phyloP scores from a whole-genome alignment of 805 yeast species.

The Lachancea waltii region DNA sequence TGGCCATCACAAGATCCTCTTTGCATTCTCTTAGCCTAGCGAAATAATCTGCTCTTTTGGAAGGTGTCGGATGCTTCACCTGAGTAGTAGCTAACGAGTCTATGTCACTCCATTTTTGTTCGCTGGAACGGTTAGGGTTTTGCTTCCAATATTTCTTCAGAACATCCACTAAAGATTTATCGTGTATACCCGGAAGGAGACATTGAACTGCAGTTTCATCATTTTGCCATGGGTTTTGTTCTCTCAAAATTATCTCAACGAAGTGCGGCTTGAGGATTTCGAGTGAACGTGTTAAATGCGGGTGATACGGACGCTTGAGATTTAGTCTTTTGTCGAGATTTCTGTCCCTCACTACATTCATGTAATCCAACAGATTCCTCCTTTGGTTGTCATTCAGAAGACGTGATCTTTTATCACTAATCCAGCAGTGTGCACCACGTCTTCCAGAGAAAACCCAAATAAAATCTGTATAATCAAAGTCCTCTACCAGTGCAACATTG shows the following conservation, averaged over 20 bases:
- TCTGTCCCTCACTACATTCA: slow-evolving; percentile 63
- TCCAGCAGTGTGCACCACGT: slow-evolving; percentile 99
- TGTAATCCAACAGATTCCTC: slow-evolving; percentile 73
- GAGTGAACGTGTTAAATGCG: slow-evolving; percentile 72
- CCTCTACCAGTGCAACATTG: slow-evolving; percentile 66
- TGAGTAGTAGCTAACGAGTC: slow-evolving; percentile 41
- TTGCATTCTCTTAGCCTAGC: slow-evolving; percentile 57
- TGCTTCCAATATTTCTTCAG: slow-evolving; percentile 55
- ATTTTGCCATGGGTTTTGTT: slow-evolving; percentile 82
- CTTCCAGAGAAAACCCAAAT: slow-evolving; percentile 97
- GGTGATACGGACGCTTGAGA: slow-evolving; percentile 79
- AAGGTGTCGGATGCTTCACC: slow-evolving; percentile 11
- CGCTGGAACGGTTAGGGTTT: slow-evolving; percentile 46
- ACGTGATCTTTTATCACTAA: slow-evolving; percentile 81
- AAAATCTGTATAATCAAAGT: slow-evolving; percentile 81
- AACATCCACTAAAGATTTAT: slow-evolving; percentile 45
- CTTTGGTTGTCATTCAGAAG: slow-evolving; percentile 64
- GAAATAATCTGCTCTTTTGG: slow-evolving; percentile 32
- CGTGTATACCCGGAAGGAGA: slow-evolving; percentile 57
- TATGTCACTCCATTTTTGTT: slow-evolving; percentile 74
- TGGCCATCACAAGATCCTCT: slow-evolving; percentile 73
- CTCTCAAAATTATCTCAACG: slow-evolving; percentile 56
- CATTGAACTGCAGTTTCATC: slow-evolving; percentile 50
- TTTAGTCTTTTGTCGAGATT: slow-evolving; percentile 42
- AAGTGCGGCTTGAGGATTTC: slow-evolving; percentile 60